Conservation (phyloP, 768 basidiomycete genomes). For the Sarcomyxa edulis region DNA sequence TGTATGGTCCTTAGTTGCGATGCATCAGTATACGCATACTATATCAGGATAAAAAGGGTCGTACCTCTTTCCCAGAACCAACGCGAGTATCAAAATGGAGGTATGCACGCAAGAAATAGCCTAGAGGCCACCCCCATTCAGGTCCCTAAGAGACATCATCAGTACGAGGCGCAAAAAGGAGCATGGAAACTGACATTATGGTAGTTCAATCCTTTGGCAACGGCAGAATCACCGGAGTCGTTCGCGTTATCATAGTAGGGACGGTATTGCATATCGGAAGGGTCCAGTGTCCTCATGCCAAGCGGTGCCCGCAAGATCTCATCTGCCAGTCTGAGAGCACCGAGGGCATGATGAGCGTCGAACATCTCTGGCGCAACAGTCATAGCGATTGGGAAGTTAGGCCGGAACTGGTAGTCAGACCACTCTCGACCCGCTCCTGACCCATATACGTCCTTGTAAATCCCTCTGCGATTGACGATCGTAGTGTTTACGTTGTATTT, state of each 20-base stretch:
- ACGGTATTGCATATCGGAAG: conserved; percentile 82
- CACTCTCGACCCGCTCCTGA: conserved; percentile 85
- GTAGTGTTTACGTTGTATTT: conserved; percentile 64
- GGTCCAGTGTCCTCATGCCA: conserved; percentile 96
- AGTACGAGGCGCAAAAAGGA: conserved; percentile 6
- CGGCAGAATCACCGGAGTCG: conserved; percentile 73
- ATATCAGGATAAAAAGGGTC: conserved; percentile 16
- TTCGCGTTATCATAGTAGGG: conserved; percentile 92
- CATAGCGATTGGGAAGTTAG: conserved; percentile 96
- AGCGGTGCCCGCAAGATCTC: conserved; percentile 77
- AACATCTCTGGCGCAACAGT: conserved; percentile 95
- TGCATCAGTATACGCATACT: too few species aligned
- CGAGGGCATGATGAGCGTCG: conserved; percentile 71
- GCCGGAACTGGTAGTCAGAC: conserved; percentile 95
- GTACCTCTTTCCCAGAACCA: conserved; percentile 64
- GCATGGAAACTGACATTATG: conserved; percentile 57
- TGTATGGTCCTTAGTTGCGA: conserved; percentile 59
- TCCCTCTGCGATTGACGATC: conserved; percentile 84
- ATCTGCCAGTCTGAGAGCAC: conserved; percentile 77
- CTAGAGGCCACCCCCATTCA: conserved; percentile 94
- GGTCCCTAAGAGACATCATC: conserved; percentile 53
- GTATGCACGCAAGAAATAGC: conserved; percentile 93
- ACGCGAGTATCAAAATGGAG: conserved; percentile 76
- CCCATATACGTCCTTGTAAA: conserved; percentile 97
- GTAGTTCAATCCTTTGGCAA: conserved; percentile 95